Evolutionary conservation across 78 protist species (phyloP).

Genomic region (Polysphondylium violaceum): DNA sequence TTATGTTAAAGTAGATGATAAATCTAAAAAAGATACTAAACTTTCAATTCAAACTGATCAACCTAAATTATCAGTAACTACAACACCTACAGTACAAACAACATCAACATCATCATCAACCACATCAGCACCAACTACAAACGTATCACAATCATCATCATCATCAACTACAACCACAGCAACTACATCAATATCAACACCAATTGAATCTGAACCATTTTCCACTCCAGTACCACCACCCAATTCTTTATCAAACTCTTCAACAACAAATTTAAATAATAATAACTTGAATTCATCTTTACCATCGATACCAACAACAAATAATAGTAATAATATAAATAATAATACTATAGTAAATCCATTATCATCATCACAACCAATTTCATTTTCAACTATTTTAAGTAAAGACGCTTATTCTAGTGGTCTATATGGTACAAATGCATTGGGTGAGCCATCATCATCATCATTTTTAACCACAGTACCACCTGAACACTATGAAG

Average conservation of each 20-base stretch:
- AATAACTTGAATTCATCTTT: neutral
- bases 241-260: neutral
- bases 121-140: neutral
- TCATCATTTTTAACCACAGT: neutral
- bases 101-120: neutral
- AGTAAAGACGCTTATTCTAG: neutral
- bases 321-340: too few relatives aligned
- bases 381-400: conserved; percentile 16
- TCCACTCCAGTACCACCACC: too few relatives aligned
- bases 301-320: neutral
- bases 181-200: neutral
- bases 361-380: conserved; percentile 3
- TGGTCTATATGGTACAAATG: too few relatives aligned
- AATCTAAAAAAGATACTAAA: conserved; percentile 20
- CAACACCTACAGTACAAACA: neutral
- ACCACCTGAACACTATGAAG: conserved; percentile 44
- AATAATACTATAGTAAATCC: neutral
- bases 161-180: neutral
- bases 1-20: conserved; percentile 15
- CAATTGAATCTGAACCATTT: too few relatives aligned
- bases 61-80: conserved; percentile 7
- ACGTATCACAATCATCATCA: neutral
- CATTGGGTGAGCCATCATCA: neutral
- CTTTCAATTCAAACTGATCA: conserved; percentile 35
- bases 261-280: neutral